Conservation (phyloP, 2,329 filamentous ascomycete species). For the Diaporthe citriasiana region DNA sequence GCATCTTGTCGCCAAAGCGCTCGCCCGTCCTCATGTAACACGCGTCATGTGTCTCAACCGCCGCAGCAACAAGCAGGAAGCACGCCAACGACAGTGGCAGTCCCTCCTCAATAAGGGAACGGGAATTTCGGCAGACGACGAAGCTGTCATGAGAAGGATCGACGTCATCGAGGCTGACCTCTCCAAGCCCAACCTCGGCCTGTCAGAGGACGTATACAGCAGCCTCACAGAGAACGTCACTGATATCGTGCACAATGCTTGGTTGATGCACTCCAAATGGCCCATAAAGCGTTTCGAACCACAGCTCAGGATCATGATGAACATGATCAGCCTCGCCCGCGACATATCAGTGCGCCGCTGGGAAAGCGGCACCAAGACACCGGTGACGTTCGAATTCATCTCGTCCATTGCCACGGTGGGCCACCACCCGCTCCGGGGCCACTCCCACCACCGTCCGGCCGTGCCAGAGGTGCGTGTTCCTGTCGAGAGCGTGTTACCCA, state of each 20-base stretch:
- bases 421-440: conserved; percentile 11
- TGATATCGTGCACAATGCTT: conserved; percentile 67
- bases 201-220: conserved; percentile 55
- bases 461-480: conserved; percentile 60
- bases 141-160: conserved; percentile 52
- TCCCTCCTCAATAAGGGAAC: conserved; percentile 45
- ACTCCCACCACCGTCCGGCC: conserved; percentile 41
- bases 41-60: conserved; percentile 63
- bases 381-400: conserved; percentile 56
- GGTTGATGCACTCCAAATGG: conserved; percentile 62
- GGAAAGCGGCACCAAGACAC: conserved; percentile 39
- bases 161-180: conserved; percentile 57
- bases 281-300: conserved; percentile 55
- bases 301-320: conserved; percentile 59
- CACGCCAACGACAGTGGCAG: conserved; percentile 51
- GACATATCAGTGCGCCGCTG: neutral
- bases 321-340: conserved; percentile 60
- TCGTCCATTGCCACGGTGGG: conserved; percentile 59
- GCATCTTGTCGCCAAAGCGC: conserved; percentile 52
- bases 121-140: neutral
- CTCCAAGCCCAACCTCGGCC: conserved; percentile 58
- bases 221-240: conserved; percentile 57
- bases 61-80: conserved; percentile 44
- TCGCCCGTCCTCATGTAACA: conserved; percentile 48
- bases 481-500: conserved; percentile 57